Conservation (phyloP, 805 yeast species). For the Candida andamanensis region DNA sequence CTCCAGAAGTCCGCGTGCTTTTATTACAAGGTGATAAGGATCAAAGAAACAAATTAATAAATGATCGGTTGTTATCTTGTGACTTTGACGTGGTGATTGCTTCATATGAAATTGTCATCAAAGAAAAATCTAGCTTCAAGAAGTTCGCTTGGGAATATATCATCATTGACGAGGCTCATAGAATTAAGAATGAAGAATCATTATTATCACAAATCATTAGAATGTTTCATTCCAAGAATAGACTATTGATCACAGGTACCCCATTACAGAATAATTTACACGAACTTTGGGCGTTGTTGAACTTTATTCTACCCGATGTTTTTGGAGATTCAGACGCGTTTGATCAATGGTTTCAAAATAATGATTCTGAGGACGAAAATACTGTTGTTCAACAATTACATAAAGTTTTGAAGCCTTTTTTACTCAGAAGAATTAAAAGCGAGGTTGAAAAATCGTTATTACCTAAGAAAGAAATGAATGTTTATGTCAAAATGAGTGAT, state of each 20-base stretch:
- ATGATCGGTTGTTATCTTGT: conserved; percentile 55
- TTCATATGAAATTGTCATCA: conserved; percentile 88
- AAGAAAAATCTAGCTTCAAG: conserved; percentile 77
- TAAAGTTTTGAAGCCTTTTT: conserved; percentile 80
- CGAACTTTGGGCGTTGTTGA: conserved; percentile 92
- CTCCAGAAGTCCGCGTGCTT: conserved; percentile 84
- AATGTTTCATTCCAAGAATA: conserved; percentile 75
- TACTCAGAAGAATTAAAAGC: conserved; percentile 82
- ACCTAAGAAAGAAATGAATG: conserved; percentile 86
- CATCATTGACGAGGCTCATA: conserved; percentile 92
- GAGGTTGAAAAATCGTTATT: conserved; percentile 89
- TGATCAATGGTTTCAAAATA: conserved; percentile 77
- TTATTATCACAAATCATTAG: conserved; percentile 90
- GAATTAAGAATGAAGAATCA: conserved; percentile 92
- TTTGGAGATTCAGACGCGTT: conserved; percentile 88
- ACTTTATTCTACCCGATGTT: conserved; percentile 88
- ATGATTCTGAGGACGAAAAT: conserved; percentile 41
- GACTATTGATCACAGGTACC: conserved; percentile 90
- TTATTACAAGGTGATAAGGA: conserved; percentile 90
- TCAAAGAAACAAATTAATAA: conserved; percentile 58
- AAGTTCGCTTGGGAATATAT: conserved; percentile 91
- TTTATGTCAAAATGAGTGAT: conserved; percentile 90
- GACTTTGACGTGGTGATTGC: conserved; percentile 88
- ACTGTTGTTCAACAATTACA: conserved; percentile 83
- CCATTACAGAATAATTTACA: conserved; percentile 93